Base-by-base conservation (phyloP, 2,329 filamentous ascomycete genomes). In the Diaporthe sp. region DNA sequence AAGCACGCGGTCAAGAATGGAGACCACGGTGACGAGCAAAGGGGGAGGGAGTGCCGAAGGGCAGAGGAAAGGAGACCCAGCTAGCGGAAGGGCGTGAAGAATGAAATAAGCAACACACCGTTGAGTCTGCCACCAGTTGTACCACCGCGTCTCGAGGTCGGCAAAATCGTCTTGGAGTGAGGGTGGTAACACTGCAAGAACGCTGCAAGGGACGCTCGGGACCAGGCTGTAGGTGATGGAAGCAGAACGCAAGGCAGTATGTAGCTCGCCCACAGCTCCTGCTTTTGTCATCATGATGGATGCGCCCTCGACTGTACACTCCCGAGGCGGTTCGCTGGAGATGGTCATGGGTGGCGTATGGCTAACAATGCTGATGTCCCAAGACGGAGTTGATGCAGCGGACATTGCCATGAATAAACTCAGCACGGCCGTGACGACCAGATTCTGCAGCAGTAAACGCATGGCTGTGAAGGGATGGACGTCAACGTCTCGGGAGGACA, bases 91-190 rank as follows among this genome's bases (percentile, higher is more conserved):
- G 42, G 42, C 6, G 13, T 55, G 28, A 42, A 28, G 7, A 1
- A 40, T 19, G 7, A 40, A 61, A 6, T n/a, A 35, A 61, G n/a
- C 15, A 45, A 30, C 38, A 22, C 22, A 42, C 35, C 58, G 38
- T 30, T 42, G 2, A 12, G 58, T 45, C 15, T 61, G 58, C 58
- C 38, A 61, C 58, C 35, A 61, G n/a, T 61, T 12, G 15, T 45
- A 61, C 38, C 38, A 61, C 22, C 25, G n/a, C 45, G 58, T 61
- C 35, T 61, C 58, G 13, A 42, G 8, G 8, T 45, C 38, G 25
- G n/a, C 58, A 61, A 61, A 61, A 28, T 45, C 25, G 10, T 61
- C 57, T 42, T 61, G n/a, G n/a, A 61, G n/a, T 3, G 58, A 61
- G 15, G 58, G 30, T 42, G 58, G 58, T 15, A 61, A 28, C 13